A percentile compares a stretch with the other conserved stretches of the same genome.
phyloP scores from a whole-genome alignment of 352 stramenopile genomes.

The Pythium phragmitis region DNA sequence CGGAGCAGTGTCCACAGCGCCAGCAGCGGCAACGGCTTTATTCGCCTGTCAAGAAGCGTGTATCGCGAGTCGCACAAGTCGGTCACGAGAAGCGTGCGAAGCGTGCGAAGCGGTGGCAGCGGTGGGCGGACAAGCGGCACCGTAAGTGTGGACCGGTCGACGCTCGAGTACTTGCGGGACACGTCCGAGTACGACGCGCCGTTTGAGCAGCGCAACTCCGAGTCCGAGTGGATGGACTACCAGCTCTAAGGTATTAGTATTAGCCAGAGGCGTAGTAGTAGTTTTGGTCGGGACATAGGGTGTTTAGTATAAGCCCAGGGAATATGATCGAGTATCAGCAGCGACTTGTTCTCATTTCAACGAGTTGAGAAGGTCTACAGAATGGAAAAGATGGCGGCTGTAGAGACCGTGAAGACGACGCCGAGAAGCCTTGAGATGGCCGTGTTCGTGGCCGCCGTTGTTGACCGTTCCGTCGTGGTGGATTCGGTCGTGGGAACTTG shows the following conservation, averaged over 20 bases:
- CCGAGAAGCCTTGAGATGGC: not conserved
- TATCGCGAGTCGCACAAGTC: too few species aligned
- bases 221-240: conserved; percentile 15
- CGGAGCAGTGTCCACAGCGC: too few species aligned
- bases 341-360: too few species aligned
- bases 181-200: conserved; percentile 20
- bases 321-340: not conserved
- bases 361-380: not conserved
- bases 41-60: too few species aligned
- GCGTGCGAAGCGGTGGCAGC: too few species aligned
- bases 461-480: too few species aligned
- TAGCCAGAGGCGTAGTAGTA: too few species aligned
- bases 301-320: not conserved
- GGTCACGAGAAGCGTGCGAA: too few species aligned
- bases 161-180: conserved; percentile 14
- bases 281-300: too few species aligned
- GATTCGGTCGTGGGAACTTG: not conserved
- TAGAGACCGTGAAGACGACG: conserved; percentile 2
- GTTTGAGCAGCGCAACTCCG: conserved; percentile 20
- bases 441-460: not conserved
- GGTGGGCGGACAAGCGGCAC: not conserved
- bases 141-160: not conserved
- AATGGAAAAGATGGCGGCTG: conserved; percentile 1
- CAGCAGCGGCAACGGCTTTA: too few species aligned
- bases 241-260: not conserved